Conservation (phyloP, 148 eudicot species). For the Heliamphora exappendiculata region DNA sequence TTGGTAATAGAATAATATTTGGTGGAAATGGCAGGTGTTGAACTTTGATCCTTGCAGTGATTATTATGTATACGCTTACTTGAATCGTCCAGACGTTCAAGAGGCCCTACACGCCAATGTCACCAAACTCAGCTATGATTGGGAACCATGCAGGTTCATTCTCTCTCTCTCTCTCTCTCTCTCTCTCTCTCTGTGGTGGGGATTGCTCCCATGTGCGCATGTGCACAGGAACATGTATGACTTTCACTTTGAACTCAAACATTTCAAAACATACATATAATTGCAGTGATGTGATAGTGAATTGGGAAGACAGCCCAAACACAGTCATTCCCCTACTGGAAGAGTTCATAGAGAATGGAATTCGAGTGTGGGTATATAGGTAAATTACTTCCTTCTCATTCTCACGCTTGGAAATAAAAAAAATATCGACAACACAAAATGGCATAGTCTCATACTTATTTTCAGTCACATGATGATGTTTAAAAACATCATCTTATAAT, state of each 20-base stretch:
- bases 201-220: background rate
- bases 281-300: constrained; percentile 22
- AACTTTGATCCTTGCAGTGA: constrained; percentile 60
- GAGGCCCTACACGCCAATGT: constrained; percentile 72
- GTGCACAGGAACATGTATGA: background rate
- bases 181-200: background rate
- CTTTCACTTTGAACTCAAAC: background rate
- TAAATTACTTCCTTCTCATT: constrained; percentile 9
- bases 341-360: constrained; percentile 48
- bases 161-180: background rate
- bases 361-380: constrained; percentile 85
- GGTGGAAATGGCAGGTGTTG: too few species aligned
- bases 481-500: background rate
- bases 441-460: too few species aligned
- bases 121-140: constrained; percentile 41
- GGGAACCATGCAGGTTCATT: constrained; percentile 62
- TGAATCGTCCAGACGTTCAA: constrained; percentile 59
- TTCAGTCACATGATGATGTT: background rate
- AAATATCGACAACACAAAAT: too few species aligned
- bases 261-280: background rate
- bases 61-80: constrained; percentile 41
- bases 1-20: too few species aligned
- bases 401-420: background rate
- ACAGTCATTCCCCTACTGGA: constrained; percentile 51
- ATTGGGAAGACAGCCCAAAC: constrained; percentile 57